Evolutionary conservation across 2,329 filamentous ascomycete genomes (phyloP).

Genomic region (Rhinocladiella similis): DNA sequence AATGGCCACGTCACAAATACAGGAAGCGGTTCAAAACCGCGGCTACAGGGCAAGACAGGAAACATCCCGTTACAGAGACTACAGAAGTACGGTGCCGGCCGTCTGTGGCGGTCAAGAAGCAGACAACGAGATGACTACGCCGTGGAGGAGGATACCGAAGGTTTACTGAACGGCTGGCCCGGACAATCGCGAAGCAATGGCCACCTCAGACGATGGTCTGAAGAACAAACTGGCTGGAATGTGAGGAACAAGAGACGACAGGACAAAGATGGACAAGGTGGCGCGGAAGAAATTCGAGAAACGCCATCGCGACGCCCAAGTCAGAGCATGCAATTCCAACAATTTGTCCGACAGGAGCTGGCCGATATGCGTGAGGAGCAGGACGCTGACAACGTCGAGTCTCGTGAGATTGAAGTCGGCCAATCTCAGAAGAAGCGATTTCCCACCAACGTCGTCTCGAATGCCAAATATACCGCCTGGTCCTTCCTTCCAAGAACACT

Average conservation of each 20-base stretch:
- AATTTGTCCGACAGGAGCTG: conserved; percentile 27
- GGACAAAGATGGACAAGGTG: conserved; percentile 5
- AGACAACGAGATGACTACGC: conserved; percentile 33
- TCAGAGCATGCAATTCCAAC: conserved; percentile 38
- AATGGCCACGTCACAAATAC: background rate
- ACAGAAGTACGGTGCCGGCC: conserved; percentile 44
- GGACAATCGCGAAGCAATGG: conserved; percentile 16
- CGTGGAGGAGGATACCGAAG: conserved; percentile 65
- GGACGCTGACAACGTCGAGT: conserved; percentile 46
- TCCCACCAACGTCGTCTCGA: conserved; percentile 88
- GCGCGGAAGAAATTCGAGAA: conserved; percentile 10
- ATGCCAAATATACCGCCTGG: conserved; percentile 95
- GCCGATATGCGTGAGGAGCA: conserved; percentile 39
- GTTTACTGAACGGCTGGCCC: conserved; percentile 53
- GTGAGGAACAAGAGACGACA: conserved; percentile 17
- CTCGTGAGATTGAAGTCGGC: conserved; percentile 75
- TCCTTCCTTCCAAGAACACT: conserved; percentile 92
- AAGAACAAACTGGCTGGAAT: conserved; percentile 54
- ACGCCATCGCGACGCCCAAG: conserved; percentile 50
- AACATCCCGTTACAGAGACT: conserved; percentile 50
- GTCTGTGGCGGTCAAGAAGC: conserved; percentile 24
- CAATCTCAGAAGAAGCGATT: conserved; percentile 72
- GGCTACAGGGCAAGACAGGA: conserved; percentile 6
- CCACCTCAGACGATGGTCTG: conserved; percentile 37
- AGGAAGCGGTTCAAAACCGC: conserved; percentile 1